Base-by-base conservation (phyloP, 176 grass and related monocot species). In the Hsuehochloa calcarea region DNA sequence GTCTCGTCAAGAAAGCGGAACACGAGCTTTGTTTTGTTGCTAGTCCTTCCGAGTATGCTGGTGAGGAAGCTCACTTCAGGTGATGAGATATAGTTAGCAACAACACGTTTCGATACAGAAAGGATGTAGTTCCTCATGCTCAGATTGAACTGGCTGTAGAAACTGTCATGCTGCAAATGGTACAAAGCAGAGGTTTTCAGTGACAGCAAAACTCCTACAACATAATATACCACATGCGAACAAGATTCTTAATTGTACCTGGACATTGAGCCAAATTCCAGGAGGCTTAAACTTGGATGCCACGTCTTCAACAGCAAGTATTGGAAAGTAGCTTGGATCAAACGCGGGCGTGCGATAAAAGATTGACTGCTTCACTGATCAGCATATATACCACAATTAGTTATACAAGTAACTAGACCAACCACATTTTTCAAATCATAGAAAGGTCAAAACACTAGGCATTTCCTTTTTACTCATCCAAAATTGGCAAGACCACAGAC, bases 261-360 rank as follows among this genome's bases (percentile, higher is more conserved):
- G 90, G 70, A 94, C 68, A 89, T 99, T 94, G 74, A 99, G 82
- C 96, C 96, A 99, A 64, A 96, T 41, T 71, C 85, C 93, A 79
- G 66, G 60, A 43, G 91, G 88, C 17, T 85, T 94, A 46, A 92
- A 83, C 90, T 91, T 77, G 54, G 86, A 86, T 7, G 51, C 75
- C 65, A 99, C 79, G 41, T 92, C 90, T 90, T 94, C 88, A 29
- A 99, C 96, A 6, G 88, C 61, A 68, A 96, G 93, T 84, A 92
- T 81, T 22, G 81, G 50, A 40, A 64, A 79, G 76, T 70, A 77
- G 59, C 9, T 90, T 29, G 1, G 1, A 72, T 99, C 96, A 70
- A 99, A 99, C 72, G 0, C 23, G 3, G 52, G 25, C 0, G 81
- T 64, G 62, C 96, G 91, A 63, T 77, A 84, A 71, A 19, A 58